A percentile compares a stretch with the other conserved stretches of the same genome.
Conservation (phyloP, 208 protist species). For the Phytomonas sp. region DNA sequence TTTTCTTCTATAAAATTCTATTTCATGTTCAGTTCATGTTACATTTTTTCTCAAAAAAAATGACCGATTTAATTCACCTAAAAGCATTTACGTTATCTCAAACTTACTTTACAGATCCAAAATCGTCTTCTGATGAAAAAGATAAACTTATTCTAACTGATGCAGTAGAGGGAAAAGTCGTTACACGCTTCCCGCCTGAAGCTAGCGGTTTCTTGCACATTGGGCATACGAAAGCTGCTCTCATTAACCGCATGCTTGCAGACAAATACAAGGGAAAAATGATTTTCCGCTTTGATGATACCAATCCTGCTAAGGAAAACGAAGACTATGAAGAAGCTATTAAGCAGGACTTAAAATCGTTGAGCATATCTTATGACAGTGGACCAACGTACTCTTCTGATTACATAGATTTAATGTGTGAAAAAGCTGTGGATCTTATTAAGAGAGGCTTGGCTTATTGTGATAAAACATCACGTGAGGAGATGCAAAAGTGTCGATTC, state of each 20-base stretch:
- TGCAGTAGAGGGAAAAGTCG: conserved; percentile 86
- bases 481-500: conserved; percentile 91
- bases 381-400: conserved; percentile 95
- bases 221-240: conserved; percentile 97
- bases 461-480: conserved; percentile 94
- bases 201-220: conserved; percentile 97
- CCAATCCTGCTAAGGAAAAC: conserved; percentile 98
- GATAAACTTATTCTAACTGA: conserved; percentile 75
- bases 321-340: conserved; percentile 95
- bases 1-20: conserved; percentile 3
- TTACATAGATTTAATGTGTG: conserved; percentile 94
- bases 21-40: neutral
- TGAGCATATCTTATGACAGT: conserved; percentile 88
- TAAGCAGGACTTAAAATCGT: conserved; percentile 87
- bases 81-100: conserved; percentile 47
- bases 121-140: conserved; percentile 20
- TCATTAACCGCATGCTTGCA: conserved; percentile 97
- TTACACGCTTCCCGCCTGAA: conserved; percentile 97
- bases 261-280: conserved; percentile 95
- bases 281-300: conserved; percentile 99
- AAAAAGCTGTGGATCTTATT: conserved; percentile 90
- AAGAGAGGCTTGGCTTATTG: conserved; percentile 91
- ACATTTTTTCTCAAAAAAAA: conserved; percentile 28
- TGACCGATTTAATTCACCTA: conserved; percentile 60
- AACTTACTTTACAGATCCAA: conserved; percentile 33